Evolutionary conservation across 2,329 filamentous ascomycete genomes (phyloP).

Genomic region (Tolypocladium album): DNA sequence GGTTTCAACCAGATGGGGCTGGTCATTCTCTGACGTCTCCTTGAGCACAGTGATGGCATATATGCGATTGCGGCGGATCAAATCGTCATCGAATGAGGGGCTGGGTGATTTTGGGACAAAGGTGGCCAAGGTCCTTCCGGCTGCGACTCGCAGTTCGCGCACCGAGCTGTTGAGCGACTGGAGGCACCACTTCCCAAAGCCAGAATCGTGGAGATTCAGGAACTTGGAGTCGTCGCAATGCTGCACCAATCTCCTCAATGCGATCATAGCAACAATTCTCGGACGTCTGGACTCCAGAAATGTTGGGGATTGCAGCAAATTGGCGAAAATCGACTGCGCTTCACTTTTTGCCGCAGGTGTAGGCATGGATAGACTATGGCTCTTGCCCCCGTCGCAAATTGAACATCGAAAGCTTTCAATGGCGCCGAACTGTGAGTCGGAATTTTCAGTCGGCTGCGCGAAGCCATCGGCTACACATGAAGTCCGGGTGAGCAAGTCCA

Average conservation of each 20-base stretch:
- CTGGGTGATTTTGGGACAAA: slow-evolving; percentile 41
- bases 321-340: slow-evolving; percentile 33
- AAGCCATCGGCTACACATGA: slow-evolving; percentile 14
- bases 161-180: slow-evolving; percentile 73
- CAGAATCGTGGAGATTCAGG: slow-evolving; percentile 56
- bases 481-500: slow-evolving; percentile 46
- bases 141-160: slow-evolving; percentile 73
- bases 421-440: neutral
- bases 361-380: neutral
- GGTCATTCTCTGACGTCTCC: slow-evolving; percentile 58
- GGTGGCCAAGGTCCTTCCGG: slow-evolving; percentile 55
- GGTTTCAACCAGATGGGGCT: slow-evolving; percentile 64
- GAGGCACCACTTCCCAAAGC: slow-evolving; percentile 69
- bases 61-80: slow-evolving; percentile 41
- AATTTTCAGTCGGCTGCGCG: neutral
- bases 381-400: slow-evolving; percentile 12
- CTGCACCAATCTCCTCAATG: slow-evolving; percentile 56
- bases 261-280: slow-evolving; percentile 60
- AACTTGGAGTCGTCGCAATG: slow-evolving; percentile 52
- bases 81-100: slow-evolving; percentile 8
- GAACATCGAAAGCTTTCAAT: slow-evolving; percentile 7
- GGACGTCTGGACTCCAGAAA: slow-evolving; percentile 47
- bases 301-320: slow-evolving; percentile 29
- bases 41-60: slow-evolving; percentile 62
- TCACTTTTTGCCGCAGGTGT: slow-evolving; percentile 17